A percentile compares a stretch with the other conserved stretches of the same genome.
Evolutionary conservation across 805 yeast genomes (phyloP).

Genomic region (Candida broadrunensis): DNA sequence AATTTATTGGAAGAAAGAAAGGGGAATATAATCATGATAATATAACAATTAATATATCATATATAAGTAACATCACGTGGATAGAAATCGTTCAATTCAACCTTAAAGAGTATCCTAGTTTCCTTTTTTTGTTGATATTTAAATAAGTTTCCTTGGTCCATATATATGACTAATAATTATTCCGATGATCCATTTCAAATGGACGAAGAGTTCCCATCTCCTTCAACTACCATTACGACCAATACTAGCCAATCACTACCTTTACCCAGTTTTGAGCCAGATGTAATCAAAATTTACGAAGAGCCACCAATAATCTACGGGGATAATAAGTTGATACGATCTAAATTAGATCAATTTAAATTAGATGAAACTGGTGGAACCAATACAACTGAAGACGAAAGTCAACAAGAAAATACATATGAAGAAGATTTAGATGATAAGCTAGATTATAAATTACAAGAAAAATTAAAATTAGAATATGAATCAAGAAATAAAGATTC

Average conservation of each 20-base stretch:
- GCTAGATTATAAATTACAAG: constrained; percentile 25
- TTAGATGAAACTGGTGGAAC: constrained; percentile 11
- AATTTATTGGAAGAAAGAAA: too few species aligned
- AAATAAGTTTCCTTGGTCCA: too few species aligned
- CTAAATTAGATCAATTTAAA: constrained; percentile 24
- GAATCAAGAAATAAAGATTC: constrained; percentile 1
- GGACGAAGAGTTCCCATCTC: constrained; percentile 35
- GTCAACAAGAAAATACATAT: constrained; percentile 16
- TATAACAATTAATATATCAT: too few species aligned
- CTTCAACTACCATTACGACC: too few species aligned
- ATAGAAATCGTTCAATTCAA: too few species aligned
- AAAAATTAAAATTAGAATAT: constrained; percentile 16
- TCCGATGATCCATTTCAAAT: constrained; percentile 42
- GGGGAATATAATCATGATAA: too few species aligned
- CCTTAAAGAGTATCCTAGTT: too few species aligned
- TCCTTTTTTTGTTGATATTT: too few species aligned
- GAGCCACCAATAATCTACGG: not conserved
- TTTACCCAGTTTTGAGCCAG: not conserved
- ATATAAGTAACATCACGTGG: too few species aligned
- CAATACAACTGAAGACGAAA: constrained; percentile 28
- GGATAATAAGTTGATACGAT: constrained; percentile 29
- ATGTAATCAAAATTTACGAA: not conserved
- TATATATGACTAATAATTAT: too few species aligned
- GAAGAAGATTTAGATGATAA: constrained; percentile 44
- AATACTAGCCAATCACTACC: not conserved